Base-by-base conservation (phyloP, 345 rosid genomes). In the Citrus unshiu region DNA sequence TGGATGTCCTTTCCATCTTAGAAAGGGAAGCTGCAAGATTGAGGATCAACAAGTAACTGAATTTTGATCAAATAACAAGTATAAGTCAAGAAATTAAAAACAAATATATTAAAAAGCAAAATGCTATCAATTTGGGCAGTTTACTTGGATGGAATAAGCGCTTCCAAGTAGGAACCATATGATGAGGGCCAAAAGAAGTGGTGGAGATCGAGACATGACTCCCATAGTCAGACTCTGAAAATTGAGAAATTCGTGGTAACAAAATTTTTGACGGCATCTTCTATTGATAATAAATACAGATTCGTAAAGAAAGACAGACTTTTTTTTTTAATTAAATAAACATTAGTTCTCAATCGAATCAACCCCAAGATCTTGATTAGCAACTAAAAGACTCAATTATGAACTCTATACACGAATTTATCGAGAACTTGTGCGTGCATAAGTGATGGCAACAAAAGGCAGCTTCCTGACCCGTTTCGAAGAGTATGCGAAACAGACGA, bases 1-100 rank as follows among this genome's bases (percentile, higher is more conserved):
- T 67, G 87, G 68, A 35, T 83, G 68, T 69, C 58, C 84, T 76
- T 84, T 86, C 89, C 89, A 86, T 77, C 89, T 80, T 5, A 86
- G 79, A 27, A 79, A 68, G 3, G 89, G 89, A 77, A 79, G 82
- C 89, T 86, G 34, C 67, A 68, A 43, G 75, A 63, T 54, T 54
- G 58, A 54, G 58, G 7, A 54, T 2, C 21, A 54, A 19, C 2
- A 54, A 54, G 8, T 54, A 5, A 6, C 21, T 54, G 58, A 54
- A 54, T 21, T 21, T 34, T 51, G 4, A n/a, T 24, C 12, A 43
- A 69, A 21, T 24, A 39, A 40, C 27, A 9, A 30, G 1, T 46
- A 46, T 18, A 54, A 54, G 1, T 54, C 7, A 16, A 16, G 58
- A 19, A 54, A 54, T 54, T 54, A 54, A 18, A 51, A 18, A 12